Evolutionary conservation across 177 flowering plant species (phyloP), one percentile per base, ranked within the genome.

Genomic region (Vitis hybrid): DNA sequence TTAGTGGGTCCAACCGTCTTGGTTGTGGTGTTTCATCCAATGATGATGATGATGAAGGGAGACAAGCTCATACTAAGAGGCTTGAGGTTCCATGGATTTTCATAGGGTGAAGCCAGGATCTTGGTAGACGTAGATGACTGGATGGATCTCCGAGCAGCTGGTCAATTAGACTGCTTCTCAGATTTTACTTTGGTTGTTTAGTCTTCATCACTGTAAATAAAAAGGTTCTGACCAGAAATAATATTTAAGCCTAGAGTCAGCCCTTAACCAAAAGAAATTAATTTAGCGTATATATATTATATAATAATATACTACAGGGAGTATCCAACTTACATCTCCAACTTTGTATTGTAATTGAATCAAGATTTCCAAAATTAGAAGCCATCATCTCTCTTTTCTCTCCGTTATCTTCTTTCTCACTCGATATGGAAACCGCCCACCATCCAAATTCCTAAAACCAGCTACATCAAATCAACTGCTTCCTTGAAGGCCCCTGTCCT

Each of bases 81-180:
- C 3, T 76, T 92, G 78, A 86, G 69, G 78, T 93, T 94, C 74
- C 97, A 94, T 81, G 99, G 97, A 1, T 92, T 66, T 2, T 81
- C 99, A 93, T 77, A 97, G 99, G 19, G 98, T 89, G 54, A 85
- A 86, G 64, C 75, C 71, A 21, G 96, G 88, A 74, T 94, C 75
- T 54, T 91, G 78, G 67, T 94, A 24, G 97, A 94, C 78, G 75
- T 94, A 4, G 99, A 94, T 86, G 95, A 97, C 3, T 94, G 95
- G 95, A 65, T 91, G 82, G 94, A 88, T 84, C 95, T 94, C 51
- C 78, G 78, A 21, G 35, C 66, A 32, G 92, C 97, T 64, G 94
- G 99, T 48, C 70, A 73, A 67, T 87, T 94, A n/a, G 99, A 94
- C 70, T 0, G n/a, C 54, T 60, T 94, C 66, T 64, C 85, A 10